phyloP scores from a whole-genome alignment of 164 flowering plant species.

The Vitis riparia region DNA sequence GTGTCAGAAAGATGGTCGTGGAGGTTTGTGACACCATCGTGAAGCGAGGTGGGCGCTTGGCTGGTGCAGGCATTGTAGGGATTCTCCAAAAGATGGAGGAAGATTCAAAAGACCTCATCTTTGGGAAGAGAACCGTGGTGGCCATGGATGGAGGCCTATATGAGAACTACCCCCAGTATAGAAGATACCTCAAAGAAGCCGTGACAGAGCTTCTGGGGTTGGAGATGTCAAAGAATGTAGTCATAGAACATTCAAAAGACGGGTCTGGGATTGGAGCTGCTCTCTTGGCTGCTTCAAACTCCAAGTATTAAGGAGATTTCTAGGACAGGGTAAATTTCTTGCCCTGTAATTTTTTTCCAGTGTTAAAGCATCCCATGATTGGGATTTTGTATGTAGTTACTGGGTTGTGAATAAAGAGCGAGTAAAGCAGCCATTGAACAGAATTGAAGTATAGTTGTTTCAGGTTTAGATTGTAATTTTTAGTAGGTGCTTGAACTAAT shows the following conservation, averaged over 20 bases:
- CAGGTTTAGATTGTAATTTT: too few species aligned
- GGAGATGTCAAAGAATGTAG: conserved; percentile 49
- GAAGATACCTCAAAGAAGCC: conserved; percentile 64
- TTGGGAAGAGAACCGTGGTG: conserved; percentile 74
- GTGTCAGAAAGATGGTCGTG: conserved; percentile 47
- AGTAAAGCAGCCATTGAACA: too few species aligned
- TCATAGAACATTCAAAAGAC: conserved; percentile 81
- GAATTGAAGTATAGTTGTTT: too few species aligned
- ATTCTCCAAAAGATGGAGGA: conserved; percentile 81
- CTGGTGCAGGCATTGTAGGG: conserved; percentile 94
- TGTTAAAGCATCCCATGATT: too few species aligned
- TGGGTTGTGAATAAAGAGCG: too few species aligned
- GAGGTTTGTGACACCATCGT: conserved; percentile 76
- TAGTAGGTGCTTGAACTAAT: too few species aligned
- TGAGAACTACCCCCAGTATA: conserved; percentile 74
- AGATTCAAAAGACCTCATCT: conserved; percentile 55
- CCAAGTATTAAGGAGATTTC: conserved; percentile 47
- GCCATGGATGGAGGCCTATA: conserved; percentile 93
- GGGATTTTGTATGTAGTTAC: too few species aligned
- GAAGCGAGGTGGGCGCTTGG: conserved; percentile 75
- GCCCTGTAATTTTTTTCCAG: neutral
- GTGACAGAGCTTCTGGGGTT: conserved; percentile 69
- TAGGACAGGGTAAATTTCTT: conserved; percentile 3
- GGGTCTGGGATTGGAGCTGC: conserved; percentile 97
- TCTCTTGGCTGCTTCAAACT: conserved; percentile 80